Evolutionary conservation across 2,329 filamentous ascomycete genomes (phyloP).

Genomic region (Aspergillus fischeri): DNA sequence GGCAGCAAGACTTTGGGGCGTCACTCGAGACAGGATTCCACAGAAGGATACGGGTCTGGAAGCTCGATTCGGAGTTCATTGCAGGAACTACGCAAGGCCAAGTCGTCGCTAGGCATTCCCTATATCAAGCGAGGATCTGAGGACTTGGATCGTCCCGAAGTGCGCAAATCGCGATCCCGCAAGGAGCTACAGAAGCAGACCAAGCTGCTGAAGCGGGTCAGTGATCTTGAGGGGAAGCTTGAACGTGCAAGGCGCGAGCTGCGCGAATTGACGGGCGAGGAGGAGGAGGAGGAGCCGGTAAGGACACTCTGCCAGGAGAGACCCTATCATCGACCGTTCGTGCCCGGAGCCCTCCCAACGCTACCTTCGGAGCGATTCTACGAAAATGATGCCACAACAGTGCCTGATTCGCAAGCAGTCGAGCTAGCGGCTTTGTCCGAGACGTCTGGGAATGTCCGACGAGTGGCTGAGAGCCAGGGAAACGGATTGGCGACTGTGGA

Average conservation of each 20-base stretch:
- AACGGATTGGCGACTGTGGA: conserved; percentile 17
- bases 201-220: conserved; percentile 57
- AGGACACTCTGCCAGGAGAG: conserved; percentile 21
- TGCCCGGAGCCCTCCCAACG: conserved; percentile 41
- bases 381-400: conserved; percentile 24
- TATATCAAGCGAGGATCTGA: conserved; percentile 23
- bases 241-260: conserved; percentile 54
- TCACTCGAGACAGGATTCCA: conserved; percentile 15
- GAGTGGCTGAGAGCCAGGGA: neutral
- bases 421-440: conserved; percentile 9
- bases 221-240: conserved; percentile 57
- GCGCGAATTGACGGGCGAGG: conserved; percentile 43
- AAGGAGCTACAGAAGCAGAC: conserved; percentile 55
- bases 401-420: conserved; percentile 6
- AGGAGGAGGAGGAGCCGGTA: conserved; percentile 15
- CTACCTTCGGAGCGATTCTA: conserved; percentile 44
- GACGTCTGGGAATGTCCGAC: conserved; percentile 4
- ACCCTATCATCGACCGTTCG: conserved; percentile 34
- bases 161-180: conserved; percentile 50
- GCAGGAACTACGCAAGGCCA: conserved; percentile 33
- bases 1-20: conserved; percentile 11
- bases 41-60: conserved; percentile 15
- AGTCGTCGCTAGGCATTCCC: conserved; percentile 26
- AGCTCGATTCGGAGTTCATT: conserved; percentile 31
- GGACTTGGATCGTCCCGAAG: conserved; percentile 21